Evolutionary conservation across 2,329 filamentous ascomycete species (phyloP).

Genomic region (Calonectria honghensis): DNA sequence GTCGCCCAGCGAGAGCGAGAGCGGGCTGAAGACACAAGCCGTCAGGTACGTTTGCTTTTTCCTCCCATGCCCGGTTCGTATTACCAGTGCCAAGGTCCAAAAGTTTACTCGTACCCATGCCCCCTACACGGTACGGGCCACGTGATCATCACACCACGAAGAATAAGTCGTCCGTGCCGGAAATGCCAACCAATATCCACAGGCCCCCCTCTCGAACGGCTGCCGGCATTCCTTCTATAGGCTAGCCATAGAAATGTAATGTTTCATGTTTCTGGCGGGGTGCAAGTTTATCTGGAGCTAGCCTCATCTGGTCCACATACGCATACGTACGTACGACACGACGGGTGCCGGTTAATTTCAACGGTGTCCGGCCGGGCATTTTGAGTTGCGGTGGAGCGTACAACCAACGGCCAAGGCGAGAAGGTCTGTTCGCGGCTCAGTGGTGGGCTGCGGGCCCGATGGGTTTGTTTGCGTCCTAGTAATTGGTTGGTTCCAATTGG

Average conservation of each 20-base stretch:
- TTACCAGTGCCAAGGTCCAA: neutral
- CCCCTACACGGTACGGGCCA: constrained; percentile 3
- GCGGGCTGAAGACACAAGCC: neutral
- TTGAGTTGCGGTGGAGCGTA: neutral
- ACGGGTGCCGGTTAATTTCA: neutral
- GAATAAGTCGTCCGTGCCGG: neutral
- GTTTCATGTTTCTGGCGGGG: constrained; percentile 10
- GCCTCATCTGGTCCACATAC: neutral
- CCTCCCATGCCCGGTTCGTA: constrained; percentile 3
- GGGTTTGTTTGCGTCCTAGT: neutral
- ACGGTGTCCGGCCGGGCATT: neutral
- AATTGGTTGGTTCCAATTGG: neutral
- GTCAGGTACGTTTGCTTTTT: constrained; percentile 1
- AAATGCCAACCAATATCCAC: neutral
- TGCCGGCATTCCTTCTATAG: constrained; percentile 4
- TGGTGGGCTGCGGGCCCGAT: neutral
- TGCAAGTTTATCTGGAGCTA: constrained; percentile 8
- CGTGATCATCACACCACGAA: constrained; percentile 17
- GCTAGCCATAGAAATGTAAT: neutral
- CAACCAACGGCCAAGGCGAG: neutral
- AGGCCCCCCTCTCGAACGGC: neutral
- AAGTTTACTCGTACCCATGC: constrained; percentile 6
- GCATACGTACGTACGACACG: neutral
- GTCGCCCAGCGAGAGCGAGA: constrained; percentile 7
- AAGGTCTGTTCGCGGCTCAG: constrained; percentile 17